These are phyloP conservation scores for Cystofilobasidium macerans DNA, from an alignment of 768 basidiomycete genomes.

Conservation along the genomic window DNA sequence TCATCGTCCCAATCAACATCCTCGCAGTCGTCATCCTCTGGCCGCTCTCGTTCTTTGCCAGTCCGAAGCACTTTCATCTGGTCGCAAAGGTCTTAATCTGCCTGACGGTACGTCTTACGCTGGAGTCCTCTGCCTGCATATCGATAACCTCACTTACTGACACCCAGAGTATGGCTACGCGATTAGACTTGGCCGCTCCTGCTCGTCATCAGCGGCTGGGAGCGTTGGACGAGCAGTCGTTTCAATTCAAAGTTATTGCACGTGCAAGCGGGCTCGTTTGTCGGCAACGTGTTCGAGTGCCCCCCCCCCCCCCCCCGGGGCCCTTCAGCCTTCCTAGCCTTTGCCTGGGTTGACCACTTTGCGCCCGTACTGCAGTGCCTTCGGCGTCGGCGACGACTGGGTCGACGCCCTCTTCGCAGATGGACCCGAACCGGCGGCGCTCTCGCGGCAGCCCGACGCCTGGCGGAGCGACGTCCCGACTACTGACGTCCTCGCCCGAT, in stretches of 20 bases:
- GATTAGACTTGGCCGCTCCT: slow-evolving; percentile 63
- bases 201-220: slow-evolving; percentile 63
- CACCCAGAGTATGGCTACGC: too few species aligned
- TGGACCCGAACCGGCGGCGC: background rate
- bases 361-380: slow-evolving; percentile 9
- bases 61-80: slow-evolving; percentile 67
- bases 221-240: slow-evolving; percentile 44
- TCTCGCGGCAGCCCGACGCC: background rate
- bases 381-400: slow-evolving; percentile 16
- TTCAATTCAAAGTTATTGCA: background rate
- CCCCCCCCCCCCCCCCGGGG: background rate
- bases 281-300: slow-evolving; percentile 17
- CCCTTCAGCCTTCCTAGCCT: background rate
- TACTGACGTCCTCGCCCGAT: background rate
- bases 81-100: slow-evolving; percentile 78
- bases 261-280: background rate
- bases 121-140: background rate
- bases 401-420: slow-evolving; percentile 16
- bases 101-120: slow-evolving; percentile 49
- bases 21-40: slow-evolving; percentile 64
- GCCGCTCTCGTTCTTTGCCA: slow-evolving; percentile 61
- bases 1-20: slow-evolving; percentile 54
- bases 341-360: background rate
- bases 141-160: too few species aligned
- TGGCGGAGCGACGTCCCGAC: background rate